phyloP scores from a whole-genome alignment of 2,329 filamentous ascomycete genomes.

The Colletotrichum echinochloae region DNA sequence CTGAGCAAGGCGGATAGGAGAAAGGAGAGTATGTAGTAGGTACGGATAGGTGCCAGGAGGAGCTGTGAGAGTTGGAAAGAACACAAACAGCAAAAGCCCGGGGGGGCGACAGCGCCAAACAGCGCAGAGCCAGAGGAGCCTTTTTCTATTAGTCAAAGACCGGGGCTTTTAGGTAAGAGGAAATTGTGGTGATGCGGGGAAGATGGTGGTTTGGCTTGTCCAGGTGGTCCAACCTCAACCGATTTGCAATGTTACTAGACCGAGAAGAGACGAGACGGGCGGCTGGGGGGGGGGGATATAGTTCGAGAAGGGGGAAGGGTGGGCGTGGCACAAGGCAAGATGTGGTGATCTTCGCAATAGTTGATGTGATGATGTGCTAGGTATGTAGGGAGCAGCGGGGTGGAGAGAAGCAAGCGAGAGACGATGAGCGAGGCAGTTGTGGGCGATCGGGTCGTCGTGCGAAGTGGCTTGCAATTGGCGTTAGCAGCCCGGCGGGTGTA shows the following conservation, averaged over 20 bases:
- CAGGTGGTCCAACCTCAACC: slow-evolving; percentile 40
- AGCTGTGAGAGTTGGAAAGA: slow-evolving; percentile 16
- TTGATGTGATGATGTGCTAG: slow-evolving; percentile 40
- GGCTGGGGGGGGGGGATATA: slow-evolving; percentile 21
- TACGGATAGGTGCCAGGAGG: neutral
- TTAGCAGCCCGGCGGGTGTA: slow-evolving; percentile 21
- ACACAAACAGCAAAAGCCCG: slow-evolving; percentile 41
- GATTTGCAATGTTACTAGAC: slow-evolving; percentile 42
- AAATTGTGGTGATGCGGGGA: slow-evolving; percentile 57
- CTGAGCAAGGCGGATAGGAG: neutral
- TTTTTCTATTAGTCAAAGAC: slow-evolving; percentile 62
- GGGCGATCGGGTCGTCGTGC: slow-evolving; percentile 27
- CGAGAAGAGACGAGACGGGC: slow-evolving; percentile 42
- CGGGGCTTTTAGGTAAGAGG: slow-evolving; percentile 60
- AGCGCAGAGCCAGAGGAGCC: slow-evolving; percentile 34
- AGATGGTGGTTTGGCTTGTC: slow-evolving; percentile 45
- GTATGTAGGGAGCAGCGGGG: neutral
- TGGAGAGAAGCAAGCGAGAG: neutral
- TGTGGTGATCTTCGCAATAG: slow-evolving; percentile 41
- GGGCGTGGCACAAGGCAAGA: slow-evolving; percentile 40
- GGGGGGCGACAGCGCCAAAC: slow-evolving; percentile 28
- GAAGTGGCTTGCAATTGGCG: slow-evolving; percentile 24
- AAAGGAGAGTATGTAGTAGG: neutral
- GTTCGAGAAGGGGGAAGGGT: slow-evolving; percentile 39
- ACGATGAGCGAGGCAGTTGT: slow-evolving; percentile 16